Percentiles rank a stretch among this genome's conserved stretches.
These are phyloP conservation scores for Leptographium lundbergii DNA, from an alignment of 2,329 filamentous ascomycete species.

Conservation along the genomic window DNA sequence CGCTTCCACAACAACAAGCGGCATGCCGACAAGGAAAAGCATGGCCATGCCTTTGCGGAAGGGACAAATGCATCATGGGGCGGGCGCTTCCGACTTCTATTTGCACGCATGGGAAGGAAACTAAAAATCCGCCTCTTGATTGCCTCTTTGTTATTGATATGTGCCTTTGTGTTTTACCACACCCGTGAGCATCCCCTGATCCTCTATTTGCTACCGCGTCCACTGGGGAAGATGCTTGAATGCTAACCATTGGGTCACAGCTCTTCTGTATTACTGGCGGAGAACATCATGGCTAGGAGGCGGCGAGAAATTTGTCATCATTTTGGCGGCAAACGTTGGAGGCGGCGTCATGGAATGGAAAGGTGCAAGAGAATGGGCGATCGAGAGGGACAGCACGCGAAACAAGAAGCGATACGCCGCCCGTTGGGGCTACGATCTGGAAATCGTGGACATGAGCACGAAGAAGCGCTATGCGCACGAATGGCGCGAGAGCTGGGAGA, in stretches of 20 bases:
- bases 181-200: constrained; percentile 47
- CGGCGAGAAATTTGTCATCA: constrained; percentile 84
- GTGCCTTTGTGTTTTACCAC: constrained; percentile 55
- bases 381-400: constrained; percentile 87
- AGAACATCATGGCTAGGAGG: constrained; percentile 63
- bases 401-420: constrained; percentile 87
- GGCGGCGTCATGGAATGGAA: constrained; percentile 99
- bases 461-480: constrained; percentile 98
- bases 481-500: constrained; percentile 99
- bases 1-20: constrained; percentile 40
- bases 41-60: constrained; percentile 45
- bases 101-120: constrained; percentile 47
- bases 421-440: constrained; percentile 87
- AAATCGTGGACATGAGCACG: constrained; percentile 96
- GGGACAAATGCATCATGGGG: constrained; percentile 31
- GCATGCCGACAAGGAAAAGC: constrained; percentile 69
- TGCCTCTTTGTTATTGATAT: constrained; percentile 44
- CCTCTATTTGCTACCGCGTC: background rate
- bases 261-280: constrained; percentile 51
- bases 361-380: constrained; percentile 91
- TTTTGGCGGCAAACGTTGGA: constrained; percentile 84
- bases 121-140: constrained; percentile 51
- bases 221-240: too few species aligned
- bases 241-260: constrained; percentile 18
- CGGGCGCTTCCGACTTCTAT: constrained; percentile 31